Evolutionary conservation across 108 stramenopile genomes (phyloP).

Genomic region (Skeletonema menzelii): DNA sequence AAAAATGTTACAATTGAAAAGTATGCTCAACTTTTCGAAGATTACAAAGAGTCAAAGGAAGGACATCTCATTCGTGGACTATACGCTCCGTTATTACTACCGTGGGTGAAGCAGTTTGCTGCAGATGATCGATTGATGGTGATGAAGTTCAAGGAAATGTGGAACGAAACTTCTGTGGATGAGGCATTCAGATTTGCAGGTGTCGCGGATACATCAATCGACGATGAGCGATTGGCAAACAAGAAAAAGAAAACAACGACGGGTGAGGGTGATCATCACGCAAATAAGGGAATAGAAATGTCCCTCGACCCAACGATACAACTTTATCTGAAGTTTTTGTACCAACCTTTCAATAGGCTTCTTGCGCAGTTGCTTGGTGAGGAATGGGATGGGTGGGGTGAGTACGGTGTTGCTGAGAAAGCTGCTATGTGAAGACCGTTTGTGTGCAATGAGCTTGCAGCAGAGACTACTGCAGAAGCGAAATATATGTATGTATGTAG

Average conservation of each 20-base stretch:
- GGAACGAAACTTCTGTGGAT: background rate
- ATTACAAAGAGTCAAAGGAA: background rate
- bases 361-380: constrained; percentile 11
- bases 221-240: background rate
- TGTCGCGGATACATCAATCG: background rate
- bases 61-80: background rate
- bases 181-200: constrained; percentile 8
- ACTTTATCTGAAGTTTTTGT: constrained; percentile 1
- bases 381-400: constrained; percentile 6
- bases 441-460: no score
- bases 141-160: background rate
- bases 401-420: no score
- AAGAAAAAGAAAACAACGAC: background rate
- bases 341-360: constrained; percentile 10
- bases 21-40: background rate
- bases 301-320: background rate
- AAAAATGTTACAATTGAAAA: background rate
- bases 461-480: no score
- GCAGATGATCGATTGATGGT: constrained; percentile 18
- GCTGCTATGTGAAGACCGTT: no score
- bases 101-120: constrained; percentile 9
- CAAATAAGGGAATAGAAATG: background rate
- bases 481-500: no score
- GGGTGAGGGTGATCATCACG: background rate
- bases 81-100: constrained; percentile 9